Conservation (phyloP, 2,329 filamentous ascomycete species). For the Balansia obtecta region DNA sequence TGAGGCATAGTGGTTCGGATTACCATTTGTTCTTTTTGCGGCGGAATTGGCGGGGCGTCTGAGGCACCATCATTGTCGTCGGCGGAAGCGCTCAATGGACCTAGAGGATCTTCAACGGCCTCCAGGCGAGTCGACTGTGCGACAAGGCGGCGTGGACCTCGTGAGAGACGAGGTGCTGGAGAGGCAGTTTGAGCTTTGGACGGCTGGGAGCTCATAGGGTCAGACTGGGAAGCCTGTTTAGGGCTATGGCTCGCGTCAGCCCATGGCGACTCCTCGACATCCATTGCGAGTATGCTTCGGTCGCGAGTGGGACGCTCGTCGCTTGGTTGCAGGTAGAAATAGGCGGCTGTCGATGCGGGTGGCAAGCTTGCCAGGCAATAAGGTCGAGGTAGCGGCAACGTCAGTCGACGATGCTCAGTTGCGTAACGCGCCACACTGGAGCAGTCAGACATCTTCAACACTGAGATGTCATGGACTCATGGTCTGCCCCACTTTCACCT, state of each 20-base stretch:
- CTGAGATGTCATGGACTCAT: background rate
- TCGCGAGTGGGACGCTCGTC: background rate
- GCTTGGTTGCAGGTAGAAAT: background rate
- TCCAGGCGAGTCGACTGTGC: conserved; percentile 69
- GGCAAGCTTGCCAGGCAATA: background rate
- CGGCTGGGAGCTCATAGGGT: conserved; percentile 18
- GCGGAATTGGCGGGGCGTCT: conserved; percentile 53
- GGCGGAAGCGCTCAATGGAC: conserved; percentile 58
- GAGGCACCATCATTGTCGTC: conserved; percentile 28
- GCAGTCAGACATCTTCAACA: background rate
- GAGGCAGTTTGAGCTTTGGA: conserved; percentile 10
- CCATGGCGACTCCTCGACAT: conserved; percentile 42
- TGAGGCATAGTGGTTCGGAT: conserved; percentile 44
- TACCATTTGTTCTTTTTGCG: conserved; percentile 53
- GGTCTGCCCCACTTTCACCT: conserved; percentile 3
- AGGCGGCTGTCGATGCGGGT: background rate
- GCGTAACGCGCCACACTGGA: conserved; percentile 3
- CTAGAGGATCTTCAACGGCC: conserved; percentile 64
- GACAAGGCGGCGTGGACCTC: conserved; percentile 50
- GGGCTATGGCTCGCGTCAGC: conserved; percentile 30
- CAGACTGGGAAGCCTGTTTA: conserved; percentile 19
- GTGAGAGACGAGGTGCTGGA: conserved; percentile 28
- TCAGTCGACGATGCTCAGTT: conserved; percentile 3
- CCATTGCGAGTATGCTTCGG: conserved; percentile 23
- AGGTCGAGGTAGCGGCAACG: conserved; percentile 1